phyloP scores from a whole-genome alignment of 805 yeast species.

The Candida hispaniensis region DNA sequence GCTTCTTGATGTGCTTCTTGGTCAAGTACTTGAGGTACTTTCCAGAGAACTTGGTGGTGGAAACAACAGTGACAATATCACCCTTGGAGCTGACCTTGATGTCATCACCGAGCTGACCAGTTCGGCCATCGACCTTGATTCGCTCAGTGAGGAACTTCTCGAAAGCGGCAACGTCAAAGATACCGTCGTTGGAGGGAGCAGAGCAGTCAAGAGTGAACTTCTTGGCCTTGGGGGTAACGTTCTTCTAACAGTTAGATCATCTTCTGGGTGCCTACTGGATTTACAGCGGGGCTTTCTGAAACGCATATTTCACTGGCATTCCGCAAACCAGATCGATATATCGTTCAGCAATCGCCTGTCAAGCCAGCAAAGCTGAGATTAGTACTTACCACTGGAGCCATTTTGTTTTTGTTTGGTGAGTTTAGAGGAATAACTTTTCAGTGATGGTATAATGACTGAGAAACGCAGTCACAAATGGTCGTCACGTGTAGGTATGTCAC shows the following conservation, averaged over 20 bases:
- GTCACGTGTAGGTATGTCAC: too few species aligned
- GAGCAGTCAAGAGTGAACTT: constrained; percentile 42
- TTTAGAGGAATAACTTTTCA: constrained; percentile 10
- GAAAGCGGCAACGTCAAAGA: constrained; percentile 94
- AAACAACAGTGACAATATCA: constrained; percentile 98
- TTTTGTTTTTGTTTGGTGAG: constrained; percentile 4
- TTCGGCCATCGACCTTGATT: constrained; percentile 96
- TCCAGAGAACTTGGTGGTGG: constrained; percentile 99
- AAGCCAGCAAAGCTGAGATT: constrained; percentile 15
- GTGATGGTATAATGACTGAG: too few species aligned
- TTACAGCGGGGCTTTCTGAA: too few species aligned
- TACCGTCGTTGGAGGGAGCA: constrained; percentile 71
- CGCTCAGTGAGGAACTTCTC: constrained; percentile 97
- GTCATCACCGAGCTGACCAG: constrained; percentile 95
- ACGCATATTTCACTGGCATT: too few species aligned
- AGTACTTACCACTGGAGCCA: constrained; percentile 16
- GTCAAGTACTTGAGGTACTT: constrained; percentile 99
- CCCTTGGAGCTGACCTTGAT: constrained; percentile 86
- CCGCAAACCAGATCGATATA: constrained; percentile 1
- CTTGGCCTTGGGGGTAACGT: constrained; percentile 12
- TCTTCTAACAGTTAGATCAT: constrained; percentile 14
- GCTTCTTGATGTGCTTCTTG: constrained; percentile 92
- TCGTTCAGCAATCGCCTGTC: constrained; percentile 13
- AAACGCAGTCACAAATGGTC: too few species aligned
- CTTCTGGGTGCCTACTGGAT: constrained; percentile 16